phyloP scores from a whole-genome alignment of 2,329 filamentous ascomycete genomes.

The Fusarium armeniacum region DNA sequence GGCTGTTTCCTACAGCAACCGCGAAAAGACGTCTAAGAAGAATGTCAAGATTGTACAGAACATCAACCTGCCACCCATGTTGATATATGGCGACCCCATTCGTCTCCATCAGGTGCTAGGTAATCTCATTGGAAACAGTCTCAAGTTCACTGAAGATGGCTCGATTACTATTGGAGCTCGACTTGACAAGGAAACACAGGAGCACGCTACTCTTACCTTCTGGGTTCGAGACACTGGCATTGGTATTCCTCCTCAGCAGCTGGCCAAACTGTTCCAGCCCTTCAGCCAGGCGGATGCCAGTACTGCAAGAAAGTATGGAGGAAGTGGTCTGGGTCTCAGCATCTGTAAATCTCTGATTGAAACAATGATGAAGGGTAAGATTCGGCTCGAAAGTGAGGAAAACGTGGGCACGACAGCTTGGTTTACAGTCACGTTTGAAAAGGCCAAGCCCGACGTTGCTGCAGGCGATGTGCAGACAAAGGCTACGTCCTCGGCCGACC shows the following conservation, averaged over 20 bases:
- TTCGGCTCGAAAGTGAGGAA: conserved; percentile 83
- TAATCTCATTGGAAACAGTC: conserved; percentile 91
- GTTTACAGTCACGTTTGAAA: conserved; percentile 89
- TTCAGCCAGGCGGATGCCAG: conserved; percentile 94
- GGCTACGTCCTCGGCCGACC: conserved; percentile 55
- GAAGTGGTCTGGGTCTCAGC: conserved; percentile 89
- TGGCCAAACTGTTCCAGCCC: conserved; percentile 89
- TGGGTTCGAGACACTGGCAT: conserved; percentile 93
- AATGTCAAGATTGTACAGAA: conserved; percentile 76
- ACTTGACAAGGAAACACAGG: conserved; percentile 77
- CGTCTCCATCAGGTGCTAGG: conserved; percentile 77
- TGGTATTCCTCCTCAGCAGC: conserved; percentile 85
- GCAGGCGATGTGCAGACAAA: conserved; percentile 66
- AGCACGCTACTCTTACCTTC: conserved; percentile 81
- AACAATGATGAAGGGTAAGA: conserved; percentile 89
- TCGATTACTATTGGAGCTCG: conserved; percentile 86
- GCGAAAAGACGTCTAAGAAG: conserved; percentile 72
- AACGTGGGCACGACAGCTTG: conserved; percentile 78
- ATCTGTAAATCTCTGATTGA: conserved; percentile 97
- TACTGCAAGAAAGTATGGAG: conserved; percentile 90
- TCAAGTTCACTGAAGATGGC: conserved; percentile 92
- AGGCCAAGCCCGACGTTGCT: conserved; percentile 75
- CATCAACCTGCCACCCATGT: conserved; percentile 80
- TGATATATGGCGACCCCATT: conserved; percentile 76
- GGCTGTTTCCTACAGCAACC: conserved; percentile 75